Evolutionary conservation across 768 basidiomycete genomes (phyloP).

Genomic region (Pleurotus giganteus): DNA sequence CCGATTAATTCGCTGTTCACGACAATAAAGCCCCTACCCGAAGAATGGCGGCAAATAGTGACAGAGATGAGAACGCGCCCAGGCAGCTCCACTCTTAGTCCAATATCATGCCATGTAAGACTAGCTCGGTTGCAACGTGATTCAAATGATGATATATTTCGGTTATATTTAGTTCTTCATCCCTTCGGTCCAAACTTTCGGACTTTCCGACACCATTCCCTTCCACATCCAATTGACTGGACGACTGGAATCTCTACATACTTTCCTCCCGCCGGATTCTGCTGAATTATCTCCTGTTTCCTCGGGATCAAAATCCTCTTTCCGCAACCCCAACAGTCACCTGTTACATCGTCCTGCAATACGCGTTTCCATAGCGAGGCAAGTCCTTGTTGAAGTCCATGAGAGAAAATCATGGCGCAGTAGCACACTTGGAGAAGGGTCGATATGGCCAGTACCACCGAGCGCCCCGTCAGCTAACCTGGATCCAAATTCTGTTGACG

Average conservation of each 20-base stretch:
- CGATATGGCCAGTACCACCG: conserved; percentile 44
- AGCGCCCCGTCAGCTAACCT: conserved; percentile 19
- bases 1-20: conserved; percentile 49
- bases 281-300: conserved; percentile 17
- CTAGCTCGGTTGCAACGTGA: not conserved
- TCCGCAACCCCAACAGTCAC: conserved; percentile 8
- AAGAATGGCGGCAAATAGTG: conserved; percentile 60
- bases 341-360: conserved; percentile 23
- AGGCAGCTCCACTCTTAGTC: conserved; percentile 27
- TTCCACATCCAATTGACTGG: conserved; percentile 65
- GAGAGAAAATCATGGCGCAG: conserved; percentile 37
- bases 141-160: not conserved
- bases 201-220: conserved; percentile 54
- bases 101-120: conserved; percentile 52
- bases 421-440: conserved; percentile 45
- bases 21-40: conserved; percentile 58
- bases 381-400: conserved; percentile 36
- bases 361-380: conserved; percentile 55
- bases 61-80: conserved; percentile 39
- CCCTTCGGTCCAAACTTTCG: conserved; percentile 54
- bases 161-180: conserved; percentile 50
- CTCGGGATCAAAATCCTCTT: conserved; percentile 2
- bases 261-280: conserved; percentile 34
- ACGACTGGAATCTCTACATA: conserved; percentile 40
- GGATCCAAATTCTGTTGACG: not conserved